Base-by-base conservation (phyloP, 2,329 filamentous ascomycete species). In the Aspergillus pseudoviridinutans region DNA sequence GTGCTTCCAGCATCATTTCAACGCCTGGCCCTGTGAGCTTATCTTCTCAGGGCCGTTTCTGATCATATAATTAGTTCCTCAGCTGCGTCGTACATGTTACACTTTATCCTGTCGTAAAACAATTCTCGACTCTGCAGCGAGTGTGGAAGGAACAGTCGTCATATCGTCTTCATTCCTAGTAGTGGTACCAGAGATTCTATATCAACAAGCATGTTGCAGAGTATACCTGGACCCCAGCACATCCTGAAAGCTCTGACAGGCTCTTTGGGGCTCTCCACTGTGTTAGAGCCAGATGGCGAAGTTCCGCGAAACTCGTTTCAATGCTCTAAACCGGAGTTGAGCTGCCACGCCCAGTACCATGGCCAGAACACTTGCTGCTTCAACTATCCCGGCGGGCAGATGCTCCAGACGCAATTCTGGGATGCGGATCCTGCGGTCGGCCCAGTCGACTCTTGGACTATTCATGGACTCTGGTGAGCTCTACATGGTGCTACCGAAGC, bases 401-500 rank as follows among this genome's bases (percentile, higher is more conserved):
- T 92, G 49, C 79, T 91, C 4, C 84, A 85, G 71, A 91, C 89
- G 2, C 89, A 92, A 66, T 91, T 92, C 75, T 92, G 89, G 89
- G 88, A 92, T 67, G 82, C 84, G 0, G 70, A 82, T 57, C 87
- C 87, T 1, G 76, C 81, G 1, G 82, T 84, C 3, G 88, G 89
- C 0, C 88, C 89, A 2, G 74, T 73, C 51, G 82, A 90, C 68
- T 86, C 84, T 5, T 92, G 88, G 88, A 91, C 87, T 1, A 82
- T 91, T 44, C 89, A 91, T 68, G 88, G 88, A 1, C 78, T 91
- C 8, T 89, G 83, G 82, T 82, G 70, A 64, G 74, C 28, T 50
- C 35, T 28, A 1, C 14, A 7, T 14, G 29, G 10, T 47, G n/a
- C 51, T 46, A 50, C 29, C 22, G 9, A 51, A 24, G 12, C 12